phyloP scores from a whole-genome alignment of 192 early-diverging fungal species.

The Coemansia sp. region DNA sequence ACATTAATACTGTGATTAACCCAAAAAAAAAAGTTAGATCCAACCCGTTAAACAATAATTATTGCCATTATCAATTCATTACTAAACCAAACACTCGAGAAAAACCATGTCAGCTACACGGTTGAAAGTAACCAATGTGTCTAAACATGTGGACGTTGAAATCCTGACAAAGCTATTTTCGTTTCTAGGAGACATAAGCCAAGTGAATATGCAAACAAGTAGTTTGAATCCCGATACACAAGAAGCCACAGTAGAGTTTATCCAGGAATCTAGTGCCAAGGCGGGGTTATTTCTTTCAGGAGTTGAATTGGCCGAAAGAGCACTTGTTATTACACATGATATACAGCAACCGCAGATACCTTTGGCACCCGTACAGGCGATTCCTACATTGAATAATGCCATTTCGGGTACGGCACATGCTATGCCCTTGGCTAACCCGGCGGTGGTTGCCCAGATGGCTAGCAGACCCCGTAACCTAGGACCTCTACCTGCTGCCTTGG shows the following conservation, averaged over 20 bases:
- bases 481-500: conserved; percentile 34
- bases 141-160: conserved; percentile 53
- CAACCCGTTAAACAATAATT: too few species aligned
- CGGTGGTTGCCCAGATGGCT: conserved; percentile 45
- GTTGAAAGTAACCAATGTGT: conserved; percentile 63
- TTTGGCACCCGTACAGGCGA: background rate
- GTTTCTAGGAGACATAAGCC: conserved; percentile 54
- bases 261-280: conserved; percentile 38
- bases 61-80: too few species aligned
- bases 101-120: background rate
- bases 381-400: background rate
- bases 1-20: too few species aligned
- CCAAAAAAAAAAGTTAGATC: too few species aligned
- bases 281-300: conserved; percentile 65
- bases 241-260: conserved; percentile 63
- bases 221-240: conserved; percentile 52
- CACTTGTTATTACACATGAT: conserved; percentile 53
- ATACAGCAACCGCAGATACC: background rate
- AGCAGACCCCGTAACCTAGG: conserved; percentile 11
- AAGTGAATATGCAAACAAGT: conserved; percentile 14
- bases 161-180: conserved; percentile 58
- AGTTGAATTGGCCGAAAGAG: conserved; percentile 61
- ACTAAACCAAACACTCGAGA: too few species aligned
- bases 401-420: conserved; percentile 4
- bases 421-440: conserved; percentile 36